These are phyloP conservation scores for Tanozyma kutaoensis DNA, from an alignment of 805 yeast genomes.

Conservation along the genomic window DNA sequence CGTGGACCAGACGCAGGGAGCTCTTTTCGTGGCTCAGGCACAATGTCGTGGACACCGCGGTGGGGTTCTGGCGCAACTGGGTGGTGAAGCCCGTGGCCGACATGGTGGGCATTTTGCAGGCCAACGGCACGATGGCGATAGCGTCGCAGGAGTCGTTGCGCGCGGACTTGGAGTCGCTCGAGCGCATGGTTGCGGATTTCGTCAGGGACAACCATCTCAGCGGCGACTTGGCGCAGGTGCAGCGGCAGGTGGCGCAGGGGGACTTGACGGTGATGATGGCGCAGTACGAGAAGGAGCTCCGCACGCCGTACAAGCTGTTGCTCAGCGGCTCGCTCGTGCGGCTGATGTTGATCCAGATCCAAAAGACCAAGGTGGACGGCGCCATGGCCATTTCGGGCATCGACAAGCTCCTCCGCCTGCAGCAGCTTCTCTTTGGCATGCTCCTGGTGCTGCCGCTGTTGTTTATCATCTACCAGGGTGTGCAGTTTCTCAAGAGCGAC, in stretches of 20 bases:
- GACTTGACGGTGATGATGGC: conserved; percentile 71
- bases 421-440: conserved; percentile 86
- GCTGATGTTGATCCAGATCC: conserved; percentile 79
- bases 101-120: conserved; percentile 69
- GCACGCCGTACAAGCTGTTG: conserved; percentile 50
- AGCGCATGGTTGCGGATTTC: conserved; percentile 78
- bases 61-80: conserved; percentile 74
- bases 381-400: conserved; percentile 83
- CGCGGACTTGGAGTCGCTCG: conserved; percentile 69
- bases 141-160: conserved; percentile 67
- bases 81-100: conserved; percentile 60
- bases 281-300: conserved; percentile 65
- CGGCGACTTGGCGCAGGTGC: conserved; percentile 15
- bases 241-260: conserved; percentile 47
- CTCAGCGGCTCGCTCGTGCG: conserved; percentile 63
- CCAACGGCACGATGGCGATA: conserved; percentile 65
- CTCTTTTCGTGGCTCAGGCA: conserved; percentile 43
- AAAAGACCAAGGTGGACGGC: conserved; percentile 92
- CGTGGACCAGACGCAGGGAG: conserved; percentile 38
- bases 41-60: conserved; percentile 49
- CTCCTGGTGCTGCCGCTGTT: conserved; percentile 81
- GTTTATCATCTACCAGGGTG: conserved; percentile 38
- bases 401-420: conserved; percentile 78
- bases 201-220: conserved; percentile 19
- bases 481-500: conserved; percentile 14